Percentiles rank a stretch among this genome's conserved stretches.
Evolutionary conservation across 2,329 filamentous ascomycete species (phyloP).

Genomic region (Fusarium subtropicale): DNA sequence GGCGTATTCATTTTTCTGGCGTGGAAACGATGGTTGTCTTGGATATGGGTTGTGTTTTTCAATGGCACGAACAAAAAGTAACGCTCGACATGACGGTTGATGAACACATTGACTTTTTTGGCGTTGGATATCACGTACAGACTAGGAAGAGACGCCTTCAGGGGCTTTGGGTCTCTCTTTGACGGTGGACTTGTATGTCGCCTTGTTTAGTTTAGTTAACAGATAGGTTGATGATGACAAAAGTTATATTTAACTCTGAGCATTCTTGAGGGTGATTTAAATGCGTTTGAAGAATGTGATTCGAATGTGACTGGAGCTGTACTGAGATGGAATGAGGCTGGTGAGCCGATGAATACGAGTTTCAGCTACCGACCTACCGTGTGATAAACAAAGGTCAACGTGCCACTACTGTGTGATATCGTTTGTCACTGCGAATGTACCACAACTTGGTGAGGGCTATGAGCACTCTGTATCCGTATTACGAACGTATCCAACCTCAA

Average conservation of each 20-base stretch:
- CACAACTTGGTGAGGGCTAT: too few relatives aligned
- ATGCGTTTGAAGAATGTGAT: neutral
- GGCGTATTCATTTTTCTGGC: slow-evolving; percentile 34
- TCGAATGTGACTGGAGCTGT: neutral
- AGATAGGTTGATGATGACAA: slow-evolving; percentile 29
- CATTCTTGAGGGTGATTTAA: neutral
- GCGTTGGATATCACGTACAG: slow-evolving; percentile 39
- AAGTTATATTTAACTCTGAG: slow-evolving; percentile 18
- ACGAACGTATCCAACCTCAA: too few relatives aligned
- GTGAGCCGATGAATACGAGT: neutral
- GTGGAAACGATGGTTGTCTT: slow-evolving; percentile 23
- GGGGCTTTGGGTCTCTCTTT: slow-evolving; percentile 17
- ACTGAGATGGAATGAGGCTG: neutral
- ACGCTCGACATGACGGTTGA: slow-evolving; percentile 43
- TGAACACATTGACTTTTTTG: slow-evolving; percentile 37
- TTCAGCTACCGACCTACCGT: neutral
- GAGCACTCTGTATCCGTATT: too few relatives aligned
- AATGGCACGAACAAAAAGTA: slow-evolving; percentile 36
- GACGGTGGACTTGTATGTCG: slow-evolving; percentile 9
- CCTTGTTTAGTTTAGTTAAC: slow-evolving; percentile 16
- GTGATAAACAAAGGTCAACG: neutral
- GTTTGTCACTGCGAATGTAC: neutral
- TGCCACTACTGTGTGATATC: neutral
- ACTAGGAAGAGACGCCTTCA: slow-evolving; percentile 19
- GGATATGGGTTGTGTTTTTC: slow-evolving; percentile 24